These are phyloP conservation scores for Termitomyces sp. DNA, from an alignment of 768 basidiomycete species.

Conservation along the genomic window DNA sequence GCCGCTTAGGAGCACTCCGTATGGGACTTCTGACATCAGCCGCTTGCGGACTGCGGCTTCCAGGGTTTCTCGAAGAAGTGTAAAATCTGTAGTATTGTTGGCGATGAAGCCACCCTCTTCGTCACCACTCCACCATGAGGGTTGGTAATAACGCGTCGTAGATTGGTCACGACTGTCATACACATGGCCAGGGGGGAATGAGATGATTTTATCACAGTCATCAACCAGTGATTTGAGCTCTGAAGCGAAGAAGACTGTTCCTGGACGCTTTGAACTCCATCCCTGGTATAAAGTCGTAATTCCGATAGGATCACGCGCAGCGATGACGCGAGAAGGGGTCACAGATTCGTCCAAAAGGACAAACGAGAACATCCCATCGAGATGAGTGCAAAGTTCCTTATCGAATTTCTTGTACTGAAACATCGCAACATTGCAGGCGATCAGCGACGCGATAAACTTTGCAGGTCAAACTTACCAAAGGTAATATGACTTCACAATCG, in stretches of 20 bases:
- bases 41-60: conserved; percentile 93
- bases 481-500: conserved; percentile 96
- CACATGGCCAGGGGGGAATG: conserved; percentile 97
- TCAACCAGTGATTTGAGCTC: conserved; percentile 90
- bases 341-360: conserved; percentile 93
- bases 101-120: conserved; percentile 60
- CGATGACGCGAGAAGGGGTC: conserved; percentile 86
- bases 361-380: conserved; percentile 99
- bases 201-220: conserved; percentile 91
- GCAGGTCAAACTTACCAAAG: conserved; percentile 59
- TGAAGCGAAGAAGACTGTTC: conserved; percentile 87
- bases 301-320: conserved; percentile 95
- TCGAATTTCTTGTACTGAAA: conserved; percentile 80
- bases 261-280: conserved; percentile 80
- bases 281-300: conserved; percentile 99
- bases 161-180: conserved; percentile 83
- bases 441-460: background rate
- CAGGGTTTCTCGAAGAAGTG: conserved; percentile 70
- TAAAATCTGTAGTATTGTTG: conserved; percentile 58
- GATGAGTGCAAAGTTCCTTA: conserved; percentile 68
- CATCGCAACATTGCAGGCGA: background rate
- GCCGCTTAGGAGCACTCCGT: conserved; percentile 93
- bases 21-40: conserved; percentile 97
- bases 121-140: conserved; percentile 89
- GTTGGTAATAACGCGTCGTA: conserved; percentile 82